These are phyloP conservation scores for Cystofilobasidium bisporidii DNA, from an alignment of 768 basidiomycete species.

Conservation along the genomic window DNA sequence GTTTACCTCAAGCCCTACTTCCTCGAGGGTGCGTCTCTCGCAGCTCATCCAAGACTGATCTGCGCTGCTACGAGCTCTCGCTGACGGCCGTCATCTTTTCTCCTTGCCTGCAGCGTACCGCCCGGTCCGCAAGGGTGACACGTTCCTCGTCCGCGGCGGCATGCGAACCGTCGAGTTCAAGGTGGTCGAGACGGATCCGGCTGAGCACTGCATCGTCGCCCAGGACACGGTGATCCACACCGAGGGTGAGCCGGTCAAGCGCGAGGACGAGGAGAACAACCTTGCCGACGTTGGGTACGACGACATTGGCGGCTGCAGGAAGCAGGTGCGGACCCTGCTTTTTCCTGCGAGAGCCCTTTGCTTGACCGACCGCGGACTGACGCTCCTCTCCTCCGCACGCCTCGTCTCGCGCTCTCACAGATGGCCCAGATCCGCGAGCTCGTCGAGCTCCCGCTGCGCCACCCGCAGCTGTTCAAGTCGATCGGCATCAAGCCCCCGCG, in stretches of 20 bases:
- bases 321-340: constrained; percentile 51
- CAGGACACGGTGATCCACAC: constrained; percentile 98
- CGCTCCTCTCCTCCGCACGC: neutral
- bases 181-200: constrained; percentile 93
- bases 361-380: neutral
- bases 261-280: constrained; percentile 96
- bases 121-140: constrained; percentile 92
- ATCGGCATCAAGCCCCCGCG: constrained; percentile 99
- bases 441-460: constrained; percentile 92
- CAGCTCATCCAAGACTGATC: too few species aligned
- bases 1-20: constrained; percentile 98
- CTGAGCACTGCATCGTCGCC: constrained; percentile 97
- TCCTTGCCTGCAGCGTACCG: constrained; percentile 64
- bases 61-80: too few species aligned
- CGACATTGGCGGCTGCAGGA: constrained; percentile 97
- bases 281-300: constrained; percentile 96
- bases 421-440: constrained; percentile 72
- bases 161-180: constrained; percentile 99
- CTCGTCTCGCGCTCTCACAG: neutral
- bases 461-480: constrained; percentile 98
- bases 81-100: neutral
- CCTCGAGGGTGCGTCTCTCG: constrained; percentile 60
- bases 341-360: neutral
- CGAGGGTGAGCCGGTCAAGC: constrained; percentile 97
- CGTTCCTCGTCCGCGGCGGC: constrained; percentile 96